A percentile compares a stretch with the other conserved stretches of the same genome.
Conservation (phyloP, 1,139 yeast genomes). For the Geotrichum australiense region DNA sequence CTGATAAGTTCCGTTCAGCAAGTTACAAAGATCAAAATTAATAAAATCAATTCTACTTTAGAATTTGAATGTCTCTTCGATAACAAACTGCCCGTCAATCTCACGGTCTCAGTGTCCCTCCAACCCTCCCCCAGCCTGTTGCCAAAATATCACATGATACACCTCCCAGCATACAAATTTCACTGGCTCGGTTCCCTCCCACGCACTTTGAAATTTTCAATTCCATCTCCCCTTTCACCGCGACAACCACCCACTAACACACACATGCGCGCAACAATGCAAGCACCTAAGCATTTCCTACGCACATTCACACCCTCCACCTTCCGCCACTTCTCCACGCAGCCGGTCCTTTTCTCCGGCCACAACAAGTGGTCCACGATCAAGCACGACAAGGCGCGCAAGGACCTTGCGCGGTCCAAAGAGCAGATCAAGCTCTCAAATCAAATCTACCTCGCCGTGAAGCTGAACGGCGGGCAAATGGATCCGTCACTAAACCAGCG, state of each 20-base stretch:
- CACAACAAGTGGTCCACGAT: constrained; percentile 96
- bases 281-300: not conserved
- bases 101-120: no score
- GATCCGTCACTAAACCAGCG: constrained; percentile 61
- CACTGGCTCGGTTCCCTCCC: not conserved
- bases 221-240: not conserved
- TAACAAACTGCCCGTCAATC: no score
- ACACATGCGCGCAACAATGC: not conserved
- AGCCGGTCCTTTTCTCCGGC: constrained; percentile 38
- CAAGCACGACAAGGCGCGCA: constrained; percentile 87
- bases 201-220: constrained; percentile 45
- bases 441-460: constrained; percentile 67
- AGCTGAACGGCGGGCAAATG: constrained; percentile 47
- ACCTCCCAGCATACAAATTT: no score
- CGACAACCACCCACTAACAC: not conserved
- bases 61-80: no score
- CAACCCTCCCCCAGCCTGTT: no score
- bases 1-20: no score
- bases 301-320: not conserved
- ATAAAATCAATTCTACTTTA: no score
- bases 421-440: constrained; percentile 67
- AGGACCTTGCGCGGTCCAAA: constrained; percentile 72
- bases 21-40: no score
- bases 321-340: not conserved
- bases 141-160: no score